Evolutionary conservation across 78 protist genomes (phyloP).

Genomic region (Dictyostelium intermedium): DNA sequence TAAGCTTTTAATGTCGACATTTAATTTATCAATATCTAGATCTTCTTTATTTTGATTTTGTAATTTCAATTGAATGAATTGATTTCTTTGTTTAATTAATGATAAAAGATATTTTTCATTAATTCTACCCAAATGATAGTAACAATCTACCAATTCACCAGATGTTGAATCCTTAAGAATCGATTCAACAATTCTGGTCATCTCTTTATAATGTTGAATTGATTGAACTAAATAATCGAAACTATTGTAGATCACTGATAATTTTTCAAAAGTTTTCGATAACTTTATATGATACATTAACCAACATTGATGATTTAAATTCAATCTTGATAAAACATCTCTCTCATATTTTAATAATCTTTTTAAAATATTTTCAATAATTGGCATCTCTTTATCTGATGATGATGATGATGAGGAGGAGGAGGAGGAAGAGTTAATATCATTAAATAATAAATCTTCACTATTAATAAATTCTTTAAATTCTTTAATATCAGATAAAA

Average conservation of each 20-base stretch:
- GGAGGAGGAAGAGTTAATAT: neutral
- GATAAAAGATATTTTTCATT: conserved; percentile 23
- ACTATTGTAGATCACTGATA: neutral
- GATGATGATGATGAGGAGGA: too few species aligned
- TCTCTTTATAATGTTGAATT: conserved; percentile 19
- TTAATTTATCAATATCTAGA: neutral
- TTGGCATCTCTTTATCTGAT: neutral
- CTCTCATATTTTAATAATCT: neutral
- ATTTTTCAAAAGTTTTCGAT: neutral
- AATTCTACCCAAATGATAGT: conserved; percentile 14
- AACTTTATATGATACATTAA: conserved; percentile 9
- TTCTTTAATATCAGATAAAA: neutral
- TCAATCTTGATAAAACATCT: neutral
- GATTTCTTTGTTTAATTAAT: neutral
- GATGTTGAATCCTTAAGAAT: neutral
- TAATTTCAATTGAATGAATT: neutral
- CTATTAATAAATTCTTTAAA: neutral
- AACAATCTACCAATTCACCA: conserved; percentile 43
- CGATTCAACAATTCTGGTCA: conserved; percentile 28
- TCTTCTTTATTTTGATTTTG: neutral
- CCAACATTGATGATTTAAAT: conserved; percentile 9
- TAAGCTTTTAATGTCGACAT: conserved; percentile 6
- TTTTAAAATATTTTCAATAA: neutral
- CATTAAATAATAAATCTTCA: neutral
- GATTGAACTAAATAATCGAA: conserved; percentile 15